Evolutionary conservation across 73 alveolate species (phyloP), one percentile per base, ranked within the genome.

Genomic region (Paramecium sonneborni): DNA sequence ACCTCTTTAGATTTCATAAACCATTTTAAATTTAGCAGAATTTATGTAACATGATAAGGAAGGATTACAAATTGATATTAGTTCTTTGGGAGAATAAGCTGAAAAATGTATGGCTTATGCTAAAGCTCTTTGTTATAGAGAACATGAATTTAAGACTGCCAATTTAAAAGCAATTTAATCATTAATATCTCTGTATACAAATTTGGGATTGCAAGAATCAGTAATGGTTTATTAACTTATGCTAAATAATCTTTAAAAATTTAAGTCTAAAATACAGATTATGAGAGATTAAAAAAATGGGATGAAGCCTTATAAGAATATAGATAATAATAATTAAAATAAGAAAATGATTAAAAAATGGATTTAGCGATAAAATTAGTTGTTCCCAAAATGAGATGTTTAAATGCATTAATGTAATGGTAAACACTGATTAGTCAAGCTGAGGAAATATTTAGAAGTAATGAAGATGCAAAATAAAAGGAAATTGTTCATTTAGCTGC

Each of bases 61-160:
- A 70, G 95, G 97, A 84, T 85, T 98, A 21, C 93, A 69, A 23
- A 88, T 96, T 85, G 98, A 98, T 68, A 96, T 95, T 34, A 92
- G 97, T 8, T 94, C 97, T 20, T 93, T 98, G 12, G 99, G 99
- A 7, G 95, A 95, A 85, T 95, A 97, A 11, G 99, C 99, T 21
- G 98, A 98, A 92, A 90, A 94, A 85, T 98, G 99, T 86, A 95
- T 93, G 79, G 99, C 99, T 8, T 97, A 98, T 93, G 99, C 99
- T 0, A 98, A 98, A 89, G 99, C 99, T 3, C 95, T 98, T 12
- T 97, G 96, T 92, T 98, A 97, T 93, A 82, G 97, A 94, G 99
- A 98, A 93, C 93, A 93, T 67, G 99, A 97, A 85, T 97, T 97
- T 85, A 96, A 95, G 24, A 95, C 95, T 37, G 97, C 99, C 74